A percentile compares a stretch with the other conserved stretches of the same genome.
Evolutionary conservation across 768 basidiomycete genomes (phyloP).

Genomic region (Leccinum longicurvipes): DNA sequence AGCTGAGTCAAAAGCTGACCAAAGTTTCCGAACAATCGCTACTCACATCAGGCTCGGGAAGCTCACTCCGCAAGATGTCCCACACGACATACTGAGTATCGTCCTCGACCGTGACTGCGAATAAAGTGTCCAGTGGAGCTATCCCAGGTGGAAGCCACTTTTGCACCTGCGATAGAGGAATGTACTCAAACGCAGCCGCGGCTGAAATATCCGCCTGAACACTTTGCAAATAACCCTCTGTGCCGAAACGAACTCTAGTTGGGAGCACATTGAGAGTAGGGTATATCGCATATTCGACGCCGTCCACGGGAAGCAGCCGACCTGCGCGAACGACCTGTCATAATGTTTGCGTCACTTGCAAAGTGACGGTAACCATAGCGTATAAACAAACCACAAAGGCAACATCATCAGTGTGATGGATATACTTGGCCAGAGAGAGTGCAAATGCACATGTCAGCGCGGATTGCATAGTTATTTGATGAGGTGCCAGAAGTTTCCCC

Average conservation of each 20-base stretch:
- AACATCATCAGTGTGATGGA: slow-evolving; percentile 26
- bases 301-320: slow-evolving; percentile 25
- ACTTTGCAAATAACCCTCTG: slow-evolving; percentile 13
- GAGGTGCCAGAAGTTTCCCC: slow-evolving; percentile 16
- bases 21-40: neutral
- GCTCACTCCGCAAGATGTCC: slow-evolving; percentile 27
- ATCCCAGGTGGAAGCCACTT: slow-evolving; percentile 27
- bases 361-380: neutral
- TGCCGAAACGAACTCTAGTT: slow-evolving; percentile 20
- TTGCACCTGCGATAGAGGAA: slow-evolving; percentile 31
- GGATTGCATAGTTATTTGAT: slow-evolving; percentile 33
- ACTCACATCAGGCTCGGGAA: slow-evolving; percentile 33
- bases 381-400: slow-evolving; percentile 31
- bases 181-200: slow-evolving; percentile 27
- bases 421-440: slow-evolving; percentile 20
- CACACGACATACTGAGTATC: slow-evolving; percentile 17
- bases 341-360: slow-evolving; percentile 1
- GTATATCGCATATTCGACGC: slow-evolving; percentile 19
- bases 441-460: slow-evolving; percentile 29
- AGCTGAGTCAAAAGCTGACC: neutral
- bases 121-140: slow-evolving; percentile 30
- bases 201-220: slow-evolving; percentile 29
- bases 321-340: slow-evolving; percentile 32
- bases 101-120: slow-evolving; percentile 29
- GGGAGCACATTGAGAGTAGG: slow-evolving; percentile 31